phyloP scores from a whole-genome alignment of 345 rosid genomes.

The Populus euphratica region DNA sequence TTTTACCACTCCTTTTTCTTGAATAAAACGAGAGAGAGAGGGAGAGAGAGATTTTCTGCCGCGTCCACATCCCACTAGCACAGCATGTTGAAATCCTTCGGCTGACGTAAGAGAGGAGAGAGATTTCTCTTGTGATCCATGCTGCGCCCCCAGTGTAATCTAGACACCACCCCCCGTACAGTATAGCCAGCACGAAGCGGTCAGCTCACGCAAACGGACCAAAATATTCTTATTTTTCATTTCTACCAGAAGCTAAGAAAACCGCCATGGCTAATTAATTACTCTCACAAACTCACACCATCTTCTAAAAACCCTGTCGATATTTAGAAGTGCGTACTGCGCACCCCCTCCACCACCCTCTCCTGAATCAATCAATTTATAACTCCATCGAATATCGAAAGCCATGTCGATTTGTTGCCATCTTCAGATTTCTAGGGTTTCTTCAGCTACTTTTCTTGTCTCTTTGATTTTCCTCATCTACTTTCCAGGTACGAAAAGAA shows the following conservation, averaged over 20 bases:
- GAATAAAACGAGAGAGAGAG: too few species aligned
- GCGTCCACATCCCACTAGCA: too few species aligned
- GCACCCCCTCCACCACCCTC: neutral
- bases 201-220: slow-evolving; percentile 6
- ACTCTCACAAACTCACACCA: neutral
- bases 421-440: neutral
- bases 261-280: neutral
- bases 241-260: too few species aligned
- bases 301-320: neutral
- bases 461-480: slow-evolving; percentile 2
- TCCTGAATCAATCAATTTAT: neutral
- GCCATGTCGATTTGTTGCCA: slow-evolving; percentile 9
- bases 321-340: neutral
- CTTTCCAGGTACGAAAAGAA: slow-evolving; percentile 7
- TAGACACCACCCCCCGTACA: neutral
- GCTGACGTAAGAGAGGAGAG: neutral
- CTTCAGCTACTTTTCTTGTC: neutral
- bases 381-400: neutral
- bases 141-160: neutral
- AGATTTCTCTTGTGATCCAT: neutral
- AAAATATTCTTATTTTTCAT: neutral
- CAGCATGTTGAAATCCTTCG: neutral
- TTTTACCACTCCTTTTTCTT: too few species aligned
- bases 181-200: neutral
- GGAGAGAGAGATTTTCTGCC: too few species aligned